Evolutionary conservation across 2,329 filamentous ascomycete species (phyloP).

Genomic region (Colletotrichum aenigma): DNA sequence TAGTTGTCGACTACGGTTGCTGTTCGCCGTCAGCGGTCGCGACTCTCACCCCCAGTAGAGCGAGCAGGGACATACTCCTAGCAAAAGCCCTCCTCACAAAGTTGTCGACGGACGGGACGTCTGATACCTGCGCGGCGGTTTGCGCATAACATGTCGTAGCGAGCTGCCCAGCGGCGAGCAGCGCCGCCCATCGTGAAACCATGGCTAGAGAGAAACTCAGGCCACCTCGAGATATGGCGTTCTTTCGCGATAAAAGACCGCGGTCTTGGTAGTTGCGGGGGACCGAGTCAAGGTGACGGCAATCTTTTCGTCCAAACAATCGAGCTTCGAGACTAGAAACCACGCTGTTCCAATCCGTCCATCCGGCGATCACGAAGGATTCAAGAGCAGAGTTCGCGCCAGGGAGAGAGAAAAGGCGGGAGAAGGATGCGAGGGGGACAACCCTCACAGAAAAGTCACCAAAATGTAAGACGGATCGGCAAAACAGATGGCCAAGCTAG

Average conservation of each 20-base stretch:
- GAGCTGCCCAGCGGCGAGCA: conserved; percentile 3
- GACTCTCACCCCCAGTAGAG: background rate
- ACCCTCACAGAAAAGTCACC: background rate
- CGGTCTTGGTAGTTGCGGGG: background rate
- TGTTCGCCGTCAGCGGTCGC: background rate
- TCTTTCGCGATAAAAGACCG: background rate
- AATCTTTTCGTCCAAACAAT: background rate
- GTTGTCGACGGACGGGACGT: background rate
- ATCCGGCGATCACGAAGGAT: background rate
- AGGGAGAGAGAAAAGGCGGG: background rate
- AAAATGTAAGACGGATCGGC: background rate
- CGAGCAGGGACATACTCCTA: background rate
- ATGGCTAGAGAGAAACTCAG: background rate
- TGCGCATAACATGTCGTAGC: background rate
- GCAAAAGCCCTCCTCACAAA: conserved; percentile 9
- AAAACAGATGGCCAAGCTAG: background rate
- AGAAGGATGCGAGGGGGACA: background rate
- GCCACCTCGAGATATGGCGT: background rate
- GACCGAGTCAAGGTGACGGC: background rate
- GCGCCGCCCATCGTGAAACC: background rate
- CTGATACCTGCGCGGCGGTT: background rate
- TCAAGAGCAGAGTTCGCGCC: background rate
- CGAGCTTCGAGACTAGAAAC: background rate
- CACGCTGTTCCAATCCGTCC: background rate
- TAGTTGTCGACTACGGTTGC: conserved; percentile 9